Base-by-base conservation (phyloP, 2,329 filamentous ascomycete genomes). In the Zymoseptoria crescenta region DNA sequence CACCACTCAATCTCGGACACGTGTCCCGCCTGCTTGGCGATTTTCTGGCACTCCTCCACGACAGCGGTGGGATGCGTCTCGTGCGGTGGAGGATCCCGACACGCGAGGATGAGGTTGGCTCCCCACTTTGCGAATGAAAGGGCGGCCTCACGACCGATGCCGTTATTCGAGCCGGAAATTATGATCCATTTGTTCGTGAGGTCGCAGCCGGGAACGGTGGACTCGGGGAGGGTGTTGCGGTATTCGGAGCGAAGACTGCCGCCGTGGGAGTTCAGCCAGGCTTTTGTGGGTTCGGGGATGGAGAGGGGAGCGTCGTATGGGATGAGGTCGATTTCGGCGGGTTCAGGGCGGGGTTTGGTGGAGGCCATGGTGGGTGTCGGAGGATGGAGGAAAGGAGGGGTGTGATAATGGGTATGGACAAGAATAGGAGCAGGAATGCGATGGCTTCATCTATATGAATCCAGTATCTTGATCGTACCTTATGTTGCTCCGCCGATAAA, bases 61-160 rank as follows among this genome's bases (percentile, higher is more conserved):
- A 66, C 66, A 4, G 45, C 56, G 3, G 56, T 54, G 8, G 68
- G 68, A 41, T 69, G 66, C 19, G 56, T 62, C 60, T 70, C 68
- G 13, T 61, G 55, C 10, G 56, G 30, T 16, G 67, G 68, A 35
- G 64, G 65, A 30, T 68, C 57, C 19, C 68, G 65, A 49, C 64
- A 69, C 1, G 68, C 68, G 28, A 70, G 65, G 21, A 70, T 60
- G 4, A 70, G 28, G 57, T 70, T 69, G 5, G 68, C 68, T 41
- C 68, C 68, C 54, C 66, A 70, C 10, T 30, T n/a, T 7, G 68
- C 68, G 54, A 70, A 66, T 9, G 52, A 57, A 9, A 64, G 50
- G 21, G 68, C 67, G 2, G 68, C 68, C 53, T 69, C 66, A 35
- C 61, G 56, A 30, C 68, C 68, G 30, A 70, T 70, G 56, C 68